phyloP scores from a whole-genome alignment of 768 basidiomycete genomes.

The Pleurotus djamor region DNA sequence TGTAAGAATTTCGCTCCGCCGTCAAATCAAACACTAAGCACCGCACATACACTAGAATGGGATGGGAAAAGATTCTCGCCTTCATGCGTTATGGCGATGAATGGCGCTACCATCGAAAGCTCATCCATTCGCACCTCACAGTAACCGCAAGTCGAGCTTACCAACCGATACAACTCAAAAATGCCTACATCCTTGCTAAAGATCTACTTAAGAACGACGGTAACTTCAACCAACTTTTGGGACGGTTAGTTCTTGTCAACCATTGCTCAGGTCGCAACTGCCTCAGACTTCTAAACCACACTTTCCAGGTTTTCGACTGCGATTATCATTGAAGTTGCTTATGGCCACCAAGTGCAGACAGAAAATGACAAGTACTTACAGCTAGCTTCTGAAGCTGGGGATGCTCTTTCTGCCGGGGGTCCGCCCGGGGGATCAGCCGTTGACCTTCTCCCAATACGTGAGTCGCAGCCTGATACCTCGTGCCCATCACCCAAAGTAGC shows the following conservation, averaged over 20 bases:
- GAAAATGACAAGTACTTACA: constrained; percentile 20
- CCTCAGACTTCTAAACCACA: background rate
- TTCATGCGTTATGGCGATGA: background rate
- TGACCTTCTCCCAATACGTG: constrained; percentile 21
- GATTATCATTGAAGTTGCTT: constrained; percentile 17
- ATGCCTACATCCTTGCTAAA: background rate
- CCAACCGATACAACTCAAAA: background rate
- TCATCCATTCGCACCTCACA: background rate
- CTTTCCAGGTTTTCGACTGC: constrained; percentile 18
- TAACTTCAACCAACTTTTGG: background rate
- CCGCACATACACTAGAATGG: background rate
- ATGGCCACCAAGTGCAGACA: constrained; percentile 18
- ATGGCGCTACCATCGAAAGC: background rate
- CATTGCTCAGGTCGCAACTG: no score
- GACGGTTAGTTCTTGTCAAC: background rate
- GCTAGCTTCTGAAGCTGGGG: constrained; percentile 13
- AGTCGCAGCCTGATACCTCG: constrained; percentile 7
- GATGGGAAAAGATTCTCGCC: background rate
- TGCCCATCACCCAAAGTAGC: background rate
- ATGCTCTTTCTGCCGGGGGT: constrained; percentile 10
- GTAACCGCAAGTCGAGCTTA: background rate
- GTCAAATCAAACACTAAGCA: background rate
- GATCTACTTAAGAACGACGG: background rate
- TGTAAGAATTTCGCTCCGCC: background rate
- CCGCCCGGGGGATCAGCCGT: constrained; percentile 14